A percentile compares a stretch with the other conserved stretches of the same genome.
Evolutionary conservation across 495 filamentous ascomycete species (phyloP).

Genomic region (Hypoxylon lienhwacheense): DNA sequence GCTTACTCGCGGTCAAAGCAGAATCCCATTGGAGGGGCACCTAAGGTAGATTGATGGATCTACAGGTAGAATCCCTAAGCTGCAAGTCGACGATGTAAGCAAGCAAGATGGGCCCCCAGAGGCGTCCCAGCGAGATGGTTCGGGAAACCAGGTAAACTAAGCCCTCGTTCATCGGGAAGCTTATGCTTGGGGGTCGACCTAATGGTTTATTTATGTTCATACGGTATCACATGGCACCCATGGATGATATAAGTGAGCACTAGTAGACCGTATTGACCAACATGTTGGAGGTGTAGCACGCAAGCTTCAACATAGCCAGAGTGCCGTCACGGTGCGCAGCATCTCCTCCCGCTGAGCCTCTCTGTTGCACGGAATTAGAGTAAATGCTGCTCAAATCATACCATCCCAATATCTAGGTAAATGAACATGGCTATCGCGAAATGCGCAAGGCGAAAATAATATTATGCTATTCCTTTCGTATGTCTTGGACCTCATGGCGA

Average conservation of each 20-base stretch:
- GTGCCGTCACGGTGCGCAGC: slow-evolving; percentile 7
- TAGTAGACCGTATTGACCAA: slow-evolving; percentile 27
- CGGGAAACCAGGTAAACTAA: slow-evolving; percentile 13
- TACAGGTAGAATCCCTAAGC: slow-evolving; percentile 8
- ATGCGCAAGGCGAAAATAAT: slow-evolving; percentile 13
- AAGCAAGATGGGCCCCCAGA: slow-evolving; percentile 9
- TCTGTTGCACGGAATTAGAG: slow-evolving; percentile 8
- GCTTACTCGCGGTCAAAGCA: slow-evolving; percentile 23
- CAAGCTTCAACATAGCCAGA: slow-evolving; percentile 17
- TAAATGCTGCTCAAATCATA: slow-evolving; percentile 12
- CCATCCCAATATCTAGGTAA: no score
- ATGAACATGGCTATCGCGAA: slow-evolving; percentile 12
- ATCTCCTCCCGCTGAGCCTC: slow-evolving; percentile 10
- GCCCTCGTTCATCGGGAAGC: slow-evolving; percentile 12
- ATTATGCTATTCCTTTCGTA: slow-evolving; percentile 1
- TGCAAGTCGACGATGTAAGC: slow-evolving; percentile 23
- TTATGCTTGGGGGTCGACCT: slow-evolving; percentile 14
- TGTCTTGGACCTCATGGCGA: slow-evolving; percentile 20
- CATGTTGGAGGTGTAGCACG: slow-evolving; percentile 5
- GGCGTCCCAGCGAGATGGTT: slow-evolving; percentile 24
- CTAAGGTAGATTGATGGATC: slow-evolving; percentile 4
- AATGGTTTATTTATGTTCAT: slow-evolving; percentile 30
- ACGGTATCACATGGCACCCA: slow-evolving; percentile 29
- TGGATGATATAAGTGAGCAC: slow-evolving; percentile 32
- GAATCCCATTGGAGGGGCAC: neutral